A percentile compares a stretch with the other conserved stretches of the same genome.
Evolutionary conservation across 352 stramenopile genomes (phyloP).

Genomic region (Elongisporangium anandrum): DNA sequence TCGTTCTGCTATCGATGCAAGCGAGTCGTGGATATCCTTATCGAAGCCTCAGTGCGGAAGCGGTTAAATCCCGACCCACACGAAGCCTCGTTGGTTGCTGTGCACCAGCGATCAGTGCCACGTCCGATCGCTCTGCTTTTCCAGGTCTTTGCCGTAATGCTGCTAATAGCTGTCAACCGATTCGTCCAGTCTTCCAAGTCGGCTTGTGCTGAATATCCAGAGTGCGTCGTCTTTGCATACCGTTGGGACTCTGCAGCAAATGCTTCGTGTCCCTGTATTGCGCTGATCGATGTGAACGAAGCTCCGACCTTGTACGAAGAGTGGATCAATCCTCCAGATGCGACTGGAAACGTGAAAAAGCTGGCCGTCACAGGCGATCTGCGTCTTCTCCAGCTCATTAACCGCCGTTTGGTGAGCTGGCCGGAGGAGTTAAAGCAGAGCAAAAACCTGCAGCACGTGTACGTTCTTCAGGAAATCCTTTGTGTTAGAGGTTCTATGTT

Average conservation of each 20-base stretch:
- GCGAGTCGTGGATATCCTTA: slow-evolving; percentile 23
- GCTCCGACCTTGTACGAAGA: slow-evolving; percentile 22
- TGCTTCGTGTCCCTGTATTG: slow-evolving; percentile 23
- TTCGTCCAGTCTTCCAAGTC: slow-evolving; percentile 17
- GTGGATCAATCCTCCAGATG: slow-evolving; percentile 32
- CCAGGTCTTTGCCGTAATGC: slow-evolving; percentile 25
- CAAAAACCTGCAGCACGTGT: slow-evolving; percentile 27
- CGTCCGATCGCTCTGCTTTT: slow-evolving; percentile 35
- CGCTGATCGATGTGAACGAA: slow-evolving; percentile 29
- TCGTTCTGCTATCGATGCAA: slow-evolving; percentile 19
- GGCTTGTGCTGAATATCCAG: slow-evolving; percentile 13
- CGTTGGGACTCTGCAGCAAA: slow-evolving; percentile 20
- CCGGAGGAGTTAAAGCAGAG: slow-evolving; percentile 27
- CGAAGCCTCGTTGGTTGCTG: slow-evolving; percentile 20
- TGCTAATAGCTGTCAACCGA: slow-evolving; percentile 12
- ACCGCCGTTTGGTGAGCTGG: slow-evolving; percentile 26
- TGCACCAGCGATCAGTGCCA: slow-evolving; percentile 7
- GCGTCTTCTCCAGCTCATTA: slow-evolving; percentile 40
- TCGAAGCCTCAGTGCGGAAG: slow-evolving; percentile 9
- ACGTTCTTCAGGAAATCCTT: too few species aligned
- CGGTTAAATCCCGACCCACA: slow-evolving; percentile 9
- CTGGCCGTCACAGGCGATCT: slow-evolving; percentile 28
- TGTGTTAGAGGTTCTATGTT: too few species aligned
- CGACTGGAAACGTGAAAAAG: slow-evolving; percentile 15
- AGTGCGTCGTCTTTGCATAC: slow-evolving; percentile 40